Percentiles rank a stretch among this genome's conserved stretches.
phyloP scores from a whole-genome alignment of 345 rosid species.

The Camelina laxa region DNA sequence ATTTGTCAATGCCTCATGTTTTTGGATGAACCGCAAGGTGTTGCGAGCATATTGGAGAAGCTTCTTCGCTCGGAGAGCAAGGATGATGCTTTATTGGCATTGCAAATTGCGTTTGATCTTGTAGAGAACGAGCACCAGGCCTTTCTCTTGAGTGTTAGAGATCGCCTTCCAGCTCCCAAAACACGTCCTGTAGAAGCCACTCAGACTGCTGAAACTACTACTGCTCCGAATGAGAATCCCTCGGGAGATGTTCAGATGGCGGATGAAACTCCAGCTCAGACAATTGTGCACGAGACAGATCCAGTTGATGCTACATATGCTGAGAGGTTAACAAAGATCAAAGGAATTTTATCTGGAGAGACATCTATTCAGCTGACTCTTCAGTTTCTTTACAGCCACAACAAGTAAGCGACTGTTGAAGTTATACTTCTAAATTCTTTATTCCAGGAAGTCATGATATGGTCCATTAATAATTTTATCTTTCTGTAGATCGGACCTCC shows the following conservation, averaged over 20 bases:
- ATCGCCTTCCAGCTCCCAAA: constrained; percentile 76
- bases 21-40: constrained; percentile 88
- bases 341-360: constrained; percentile 94
- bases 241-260: constrained; percentile 83
- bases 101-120: constrained; percentile 96
- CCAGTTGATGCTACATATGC: constrained; percentile 69
- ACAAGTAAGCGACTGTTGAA: constrained; percentile 59
- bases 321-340: constrained; percentile 83
- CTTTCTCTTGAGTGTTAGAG: constrained; percentile 90
- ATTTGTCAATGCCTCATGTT: constrained; percentile 98
- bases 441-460: constrained; percentile 15
- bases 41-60: constrained; percentile 87
- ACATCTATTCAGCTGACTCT: constrained; percentile 92
- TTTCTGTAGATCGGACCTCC: constrained; percentile 82
- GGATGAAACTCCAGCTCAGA: constrained; percentile 65
- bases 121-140: constrained; percentile 99
- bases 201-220: constrained; percentile 56
- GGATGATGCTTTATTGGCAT: constrained; percentile 87
- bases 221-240: constrained; percentile 62
- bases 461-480: constrained; percentile 29
- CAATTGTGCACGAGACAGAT: constrained; percentile 54
- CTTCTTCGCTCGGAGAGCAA: constrained; percentile 83
- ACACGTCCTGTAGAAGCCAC: constrained; percentile 56
- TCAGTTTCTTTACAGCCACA: constrained; percentile 91
- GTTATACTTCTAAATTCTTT: background rate